Evolutionary conservation across 139 green algal species (phyloP).

Genomic region (Desmodesmus armatus): DNA sequence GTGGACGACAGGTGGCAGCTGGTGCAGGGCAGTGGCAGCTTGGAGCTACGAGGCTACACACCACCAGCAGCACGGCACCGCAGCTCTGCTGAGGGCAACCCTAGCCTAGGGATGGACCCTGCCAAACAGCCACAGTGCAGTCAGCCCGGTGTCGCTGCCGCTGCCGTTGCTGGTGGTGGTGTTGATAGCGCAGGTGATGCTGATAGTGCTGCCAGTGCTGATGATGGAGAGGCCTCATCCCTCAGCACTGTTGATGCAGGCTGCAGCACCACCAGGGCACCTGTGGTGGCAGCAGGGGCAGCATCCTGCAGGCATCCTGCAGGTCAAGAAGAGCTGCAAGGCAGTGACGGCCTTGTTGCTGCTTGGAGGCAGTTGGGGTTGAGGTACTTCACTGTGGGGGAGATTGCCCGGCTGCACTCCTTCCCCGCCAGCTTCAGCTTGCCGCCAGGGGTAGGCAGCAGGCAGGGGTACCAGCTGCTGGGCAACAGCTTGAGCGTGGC

Average conservation of each 20-base stretch:
- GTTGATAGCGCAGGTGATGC: background rate
- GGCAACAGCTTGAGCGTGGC: conserved; percentile 78
- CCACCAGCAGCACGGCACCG: background rate
- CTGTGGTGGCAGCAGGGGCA: conserved; percentile 2
- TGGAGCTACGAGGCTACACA: conserved; percentile 1
- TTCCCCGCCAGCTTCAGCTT: conserved; percentile 77
- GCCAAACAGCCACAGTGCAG: background rate
- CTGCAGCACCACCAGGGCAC: background rate
- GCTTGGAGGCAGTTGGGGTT: conserved; percentile 55
- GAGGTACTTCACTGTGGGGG: conserved; percentile 75
- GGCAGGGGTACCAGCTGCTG: conserved; percentile 73
- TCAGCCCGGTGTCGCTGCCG: background rate
- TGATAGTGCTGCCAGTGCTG: too few species aligned
- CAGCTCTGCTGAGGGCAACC: background rate
- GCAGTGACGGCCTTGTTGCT: too few species aligned
- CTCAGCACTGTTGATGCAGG: background rate
- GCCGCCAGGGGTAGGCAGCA: conserved; percentile 56
- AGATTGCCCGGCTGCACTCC: conserved; percentile 78
- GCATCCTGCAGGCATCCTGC: background rate
- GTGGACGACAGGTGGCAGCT: conserved; percentile 14
- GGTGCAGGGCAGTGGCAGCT: conserved; percentile 12
- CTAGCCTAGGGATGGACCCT: too few species aligned
- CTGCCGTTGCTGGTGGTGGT: background rate
- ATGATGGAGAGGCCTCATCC: too few species aligned
- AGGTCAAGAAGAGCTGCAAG: background rate